Percentiles rank a stretch among this genome's conserved stretches.
These are phyloP conservation scores for Eleusine coracana DNA, from an alignment of 176 grass and related monocot species.

Conservation along the genomic window DNA sequence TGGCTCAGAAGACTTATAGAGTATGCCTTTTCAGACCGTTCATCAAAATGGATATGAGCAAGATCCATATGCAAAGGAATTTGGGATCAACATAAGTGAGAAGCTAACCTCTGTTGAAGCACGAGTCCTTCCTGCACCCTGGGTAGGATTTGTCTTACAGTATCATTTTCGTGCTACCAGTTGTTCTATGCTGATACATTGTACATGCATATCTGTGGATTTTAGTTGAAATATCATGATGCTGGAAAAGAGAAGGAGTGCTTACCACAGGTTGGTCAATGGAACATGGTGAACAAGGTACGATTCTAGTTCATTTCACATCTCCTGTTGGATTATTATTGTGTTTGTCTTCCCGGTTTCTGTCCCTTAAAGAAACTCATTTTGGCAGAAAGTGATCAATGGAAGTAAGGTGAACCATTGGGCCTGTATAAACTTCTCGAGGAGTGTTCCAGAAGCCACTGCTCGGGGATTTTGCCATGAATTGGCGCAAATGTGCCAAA, in stretches of 20 bases:
- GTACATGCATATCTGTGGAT: slow-evolving; percentile 8
- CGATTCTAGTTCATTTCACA: not conserved
- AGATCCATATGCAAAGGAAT: slow-evolving; percentile 99
- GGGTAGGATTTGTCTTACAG: slow-evolving; percentile 53
- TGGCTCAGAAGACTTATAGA: slow-evolving; percentile 14
- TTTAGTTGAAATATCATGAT: slow-evolving; percentile 95
- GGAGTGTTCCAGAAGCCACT: slow-evolving; percentile 96
- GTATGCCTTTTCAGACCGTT: slow-evolving; percentile 76
- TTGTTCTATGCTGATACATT: slow-evolving; percentile 19
- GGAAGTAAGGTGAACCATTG: slow-evolving; percentile 87
- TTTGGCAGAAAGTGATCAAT: slow-evolving; percentile 95
- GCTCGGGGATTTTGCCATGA: slow-evolving; percentile 95
- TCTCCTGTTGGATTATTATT: not conserved
- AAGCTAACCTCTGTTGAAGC: slow-evolving; percentile 97
- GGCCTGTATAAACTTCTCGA: slow-evolving; percentile 99
- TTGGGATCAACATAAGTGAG: slow-evolving; percentile 96
- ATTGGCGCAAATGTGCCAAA: slow-evolving; percentile 95
- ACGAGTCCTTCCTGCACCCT: slow-evolving; percentile 96
- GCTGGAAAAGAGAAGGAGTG: slow-evolving; percentile 98
- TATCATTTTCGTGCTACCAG: slow-evolving; percentile 20
- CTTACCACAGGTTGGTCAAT: slow-evolving; percentile 96
- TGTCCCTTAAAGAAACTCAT: slow-evolving; percentile 1
- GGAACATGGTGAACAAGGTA: slow-evolving; percentile 99
- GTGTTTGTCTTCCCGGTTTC: not conserved
- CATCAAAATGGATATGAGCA: slow-evolving; percentile 93